Conservation (phyloP, 1,284 basidiomycete genomes). For the Rugosomyces carneus region DNA sequence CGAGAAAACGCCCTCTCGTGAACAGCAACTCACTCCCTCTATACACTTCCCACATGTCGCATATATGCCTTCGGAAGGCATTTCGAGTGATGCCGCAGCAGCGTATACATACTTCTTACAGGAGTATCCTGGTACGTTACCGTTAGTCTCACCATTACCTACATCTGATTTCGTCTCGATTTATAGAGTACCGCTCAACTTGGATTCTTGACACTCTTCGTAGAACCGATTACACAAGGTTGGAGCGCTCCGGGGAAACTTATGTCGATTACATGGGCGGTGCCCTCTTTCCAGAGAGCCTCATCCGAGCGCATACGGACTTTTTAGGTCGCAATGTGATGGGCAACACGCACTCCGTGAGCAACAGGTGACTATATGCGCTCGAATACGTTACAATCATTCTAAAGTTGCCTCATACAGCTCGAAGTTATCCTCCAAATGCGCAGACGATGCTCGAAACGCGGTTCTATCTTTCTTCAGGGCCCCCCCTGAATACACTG, state of each 20-base stretch:
- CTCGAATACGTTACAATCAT: conserved; percentile 5
- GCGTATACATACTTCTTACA: conserved; percentile 38
- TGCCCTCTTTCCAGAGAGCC: conserved; percentile 65
- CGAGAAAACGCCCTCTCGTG: conserved; percentile 24
- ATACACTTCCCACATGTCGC: conserved; percentile 15
- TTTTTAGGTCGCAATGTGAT: conserved; percentile 62
- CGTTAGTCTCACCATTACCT: background rate
- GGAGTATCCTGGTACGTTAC: conserved; percentile 30
- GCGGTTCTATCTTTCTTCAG: conserved; percentile 70
- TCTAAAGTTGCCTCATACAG: conserved; percentile 29
- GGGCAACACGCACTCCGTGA: conserved; percentile 79
- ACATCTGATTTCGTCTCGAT: background rate
- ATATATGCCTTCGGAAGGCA: conserved; percentile 23
- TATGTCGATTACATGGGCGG: conserved; percentile 85
- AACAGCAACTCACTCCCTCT: conserved; percentile 9
- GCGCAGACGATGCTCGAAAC: conserved; percentile 59
- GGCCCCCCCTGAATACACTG: conserved; percentile 65
- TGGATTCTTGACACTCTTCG: conserved; percentile 69
- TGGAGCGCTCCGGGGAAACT: conserved; percentile 57
- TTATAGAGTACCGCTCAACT: conserved; percentile 47
- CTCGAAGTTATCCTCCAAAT: conserved; percentile 61
- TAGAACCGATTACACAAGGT: conserved; percentile 58
- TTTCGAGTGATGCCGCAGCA: conserved; percentile 23
- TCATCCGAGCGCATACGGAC: conserved; percentile 60
- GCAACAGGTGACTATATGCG: conserved; percentile 53